phyloP scores from a whole-genome alignment of 2,329 filamentous ascomycete species.

The Fusarium albidum region DNA sequence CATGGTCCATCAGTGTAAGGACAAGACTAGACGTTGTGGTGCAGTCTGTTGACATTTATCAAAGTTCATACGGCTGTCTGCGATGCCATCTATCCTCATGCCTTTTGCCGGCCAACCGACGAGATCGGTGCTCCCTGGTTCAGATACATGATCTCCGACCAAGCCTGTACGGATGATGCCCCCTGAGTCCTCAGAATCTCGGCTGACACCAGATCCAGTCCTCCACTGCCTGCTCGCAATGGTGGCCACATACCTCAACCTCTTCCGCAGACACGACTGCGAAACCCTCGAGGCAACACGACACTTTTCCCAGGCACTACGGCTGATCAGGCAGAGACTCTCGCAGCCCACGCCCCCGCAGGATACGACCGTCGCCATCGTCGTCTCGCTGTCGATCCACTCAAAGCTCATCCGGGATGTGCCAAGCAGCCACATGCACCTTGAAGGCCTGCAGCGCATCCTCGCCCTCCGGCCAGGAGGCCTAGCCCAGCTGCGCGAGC shows the following conservation, averaged over 20 bases:
- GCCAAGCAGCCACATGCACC: slow-evolving; percentile 15
- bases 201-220: slow-evolving; percentile 8
- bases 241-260: slow-evolving; percentile 27
- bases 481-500: slow-evolving; percentile 8
- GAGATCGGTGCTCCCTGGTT: slow-evolving; percentile 26
- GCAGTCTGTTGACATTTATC: not conserved
- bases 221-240: slow-evolving; percentile 35
- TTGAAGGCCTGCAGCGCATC: slow-evolving; percentile 19
- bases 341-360: slow-evolving; percentile 2
- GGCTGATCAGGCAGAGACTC: slow-evolving; percentile 23
- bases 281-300: slow-evolving; percentile 34
- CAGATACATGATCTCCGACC: slow-evolving; percentile 27
- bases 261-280: slow-evolving; percentile 22
- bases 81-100: slow-evolving; percentile 25
- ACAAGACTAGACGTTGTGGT: no score
- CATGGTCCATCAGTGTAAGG: slow-evolving; percentile 32
- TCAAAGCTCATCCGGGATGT: slow-evolving; percentile 22
- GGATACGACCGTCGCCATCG: slow-evolving; percentile 31
- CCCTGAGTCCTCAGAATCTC: no score
- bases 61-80: slow-evolving; percentile 26
- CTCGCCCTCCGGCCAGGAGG: slow-evolving; percentile 5
- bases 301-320: slow-evolving; percentile 32
- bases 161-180: slow-evolving; percentile 20
- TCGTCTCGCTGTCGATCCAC: slow-evolving; percentile 30
- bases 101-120: slow-evolving; percentile 27